phyloP scores from a whole-genome alignment of 805 yeast genomes.

The Cyberlindnera misumaiensis region DNA sequence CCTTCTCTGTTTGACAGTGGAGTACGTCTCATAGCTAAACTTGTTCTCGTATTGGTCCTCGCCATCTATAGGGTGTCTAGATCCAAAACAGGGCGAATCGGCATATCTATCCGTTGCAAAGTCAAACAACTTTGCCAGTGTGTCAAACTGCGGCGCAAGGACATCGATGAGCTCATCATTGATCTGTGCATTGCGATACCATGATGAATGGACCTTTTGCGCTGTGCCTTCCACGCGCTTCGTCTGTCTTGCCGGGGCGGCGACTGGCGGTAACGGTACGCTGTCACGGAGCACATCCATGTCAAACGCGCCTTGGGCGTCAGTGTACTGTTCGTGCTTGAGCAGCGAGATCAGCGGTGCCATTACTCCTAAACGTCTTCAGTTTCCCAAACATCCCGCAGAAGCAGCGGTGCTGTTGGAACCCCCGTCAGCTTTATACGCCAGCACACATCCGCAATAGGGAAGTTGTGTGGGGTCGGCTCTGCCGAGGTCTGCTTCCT shows the following conservation, averaged over 20 bases:
- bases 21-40: conserved; percentile 36
- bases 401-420: too few species aligned
- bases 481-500: too few species aligned
- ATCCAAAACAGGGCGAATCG: conserved; percentile 9
- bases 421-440: too few species aligned
- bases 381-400: too few species aligned
- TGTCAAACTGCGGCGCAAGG: conserved; percentile 36
- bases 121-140: conserved; percentile 35
- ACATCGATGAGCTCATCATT: conserved; percentile 27
- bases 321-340: conserved; percentile 1
- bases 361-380: background rate
- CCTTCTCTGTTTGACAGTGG: conserved; percentile 26
- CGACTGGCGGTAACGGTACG: conserved; percentile 3
- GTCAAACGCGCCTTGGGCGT: conserved; percentile 5
- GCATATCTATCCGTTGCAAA: conserved; percentile 29
- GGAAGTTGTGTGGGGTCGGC: too few species aligned
- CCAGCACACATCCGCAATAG: too few species aligned
- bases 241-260: background rate
- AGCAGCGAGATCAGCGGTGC: conserved; percentile 5
- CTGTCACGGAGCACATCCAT: background rate
- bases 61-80: conserved; percentile 17
- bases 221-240: conserved; percentile 27
- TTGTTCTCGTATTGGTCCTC: conserved; percentile 30
- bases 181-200: conserved; percentile 36
- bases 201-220: conserved; percentile 33